Evolutionary conservation across 352 stramenopile genomes (phyloP), one percentile per base, ranked within the genome.

Genomic region (Pythium aquatile): DNA sequence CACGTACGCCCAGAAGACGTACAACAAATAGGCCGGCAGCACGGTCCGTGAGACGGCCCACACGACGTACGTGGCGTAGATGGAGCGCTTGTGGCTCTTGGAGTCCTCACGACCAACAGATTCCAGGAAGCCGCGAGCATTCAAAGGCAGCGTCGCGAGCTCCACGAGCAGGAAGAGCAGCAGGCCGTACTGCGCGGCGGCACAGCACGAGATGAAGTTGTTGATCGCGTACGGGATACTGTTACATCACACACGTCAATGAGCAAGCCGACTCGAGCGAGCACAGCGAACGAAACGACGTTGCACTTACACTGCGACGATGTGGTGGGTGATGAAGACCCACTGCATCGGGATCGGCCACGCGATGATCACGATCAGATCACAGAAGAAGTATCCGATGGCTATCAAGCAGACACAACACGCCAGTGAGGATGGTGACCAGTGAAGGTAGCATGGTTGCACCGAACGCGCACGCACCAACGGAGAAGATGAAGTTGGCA

Each of bases 201-300:
- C 82, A 56, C 85, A 94, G 70, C 83, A 91, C 51, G 85, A 86
- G 17, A 90, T 66, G 58, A 94, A 94, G 69, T 94, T 94, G 80
- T 94, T 92, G 72, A 94, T 90, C 11, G 86, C 79, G 66, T 94
- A 94, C 37, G 85, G 85, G 10, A 92, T 65, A 13, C 84, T 93
- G 61, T 37, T 46, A 20, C 13, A 44, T 49, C 20, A 42, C 30
- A 39, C 20, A 24, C 20, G 20, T 24, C 20, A 33, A 16, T 10
- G 35, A 13, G 47, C 16, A 70, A 46, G 6, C 4, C n/a, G 30
- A 16, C 20, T 24, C 20, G 20, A 24, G 20, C 24, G 5, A 61
- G 40, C 13, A 24, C 3, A 61, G 4, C n/a, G 5, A 14, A 61
- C 37, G n/a, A 17, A 56, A 28, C 35, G 24, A 26, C 55, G 28